Base-by-base conservation (phyloP, 257 asterid genomes). In the Ligustrum vulgare region DNA sequence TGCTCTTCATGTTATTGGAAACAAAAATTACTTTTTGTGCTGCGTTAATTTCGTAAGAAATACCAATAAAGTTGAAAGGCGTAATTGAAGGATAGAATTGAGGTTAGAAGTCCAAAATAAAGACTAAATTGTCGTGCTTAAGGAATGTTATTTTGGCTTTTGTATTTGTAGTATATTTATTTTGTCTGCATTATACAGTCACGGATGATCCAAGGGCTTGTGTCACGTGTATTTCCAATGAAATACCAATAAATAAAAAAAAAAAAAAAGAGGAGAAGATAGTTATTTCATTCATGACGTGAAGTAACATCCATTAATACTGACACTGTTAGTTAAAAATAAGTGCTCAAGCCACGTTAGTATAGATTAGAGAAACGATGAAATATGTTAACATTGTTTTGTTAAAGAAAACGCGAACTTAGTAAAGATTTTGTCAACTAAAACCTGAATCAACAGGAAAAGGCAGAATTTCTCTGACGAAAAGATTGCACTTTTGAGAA, bases 1-100 rank as follows among this genome's bases (percentile, higher is more conserved):
- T n/a, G 23, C 63, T 8, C 4, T 20, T 56, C 32, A 7, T 20
- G 64, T 56, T 56, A 56, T 3, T 39, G 25, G 31, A 37, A 41
- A 15, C 56, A 25, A 34, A 66, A 49, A 43, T 16, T 41, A 65
- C 41, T 8, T 5, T 15, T 37, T 3, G 11, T 73, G n/a, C 69
- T 73, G 81, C 86, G 82, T 82, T 84, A 82, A 73, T 85, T 81
- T 28, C 15, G 81, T 76, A 56, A 71, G 68, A 64, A 35, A 18
- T 37, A 10, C 15, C 31, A 2, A 18, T 23, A 45, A 23, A 23
- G 71, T 37, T 5, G 76, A 28, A 62, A 60, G 69, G 84, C 84
- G 83, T 41, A 75, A 81, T 81, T 72, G 34, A 56, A 43, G 87
- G 89, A 31, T 28, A 75, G 25, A 11, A 2, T 47, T 36, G 72